Base-by-base conservation (phyloP, 495 filamentous ascomycete species). In the Penicillium cinerascens region DNA sequence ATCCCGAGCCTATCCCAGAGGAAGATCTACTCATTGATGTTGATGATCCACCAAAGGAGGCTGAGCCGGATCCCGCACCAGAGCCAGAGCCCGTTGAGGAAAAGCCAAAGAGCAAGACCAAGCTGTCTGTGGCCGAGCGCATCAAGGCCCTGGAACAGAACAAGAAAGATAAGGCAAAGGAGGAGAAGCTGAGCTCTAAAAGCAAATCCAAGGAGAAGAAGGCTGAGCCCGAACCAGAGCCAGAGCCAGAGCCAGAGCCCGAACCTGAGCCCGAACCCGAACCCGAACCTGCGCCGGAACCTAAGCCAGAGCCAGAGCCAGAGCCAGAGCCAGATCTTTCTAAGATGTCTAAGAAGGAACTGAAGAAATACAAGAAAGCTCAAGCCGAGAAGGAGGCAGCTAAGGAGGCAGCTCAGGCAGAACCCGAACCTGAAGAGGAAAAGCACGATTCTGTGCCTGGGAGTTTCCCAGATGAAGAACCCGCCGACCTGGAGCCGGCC, bases 321-420 rank as follows among this genome's bases (percentile, higher is more conserved):
- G 42, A 52, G 9, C 47, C 58, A 17, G 45, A 54, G 6, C 29
- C 54, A 15, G 51, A 69, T 45, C 44, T 61, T 40, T 59, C 59
- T 1, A 58, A 41, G 58, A 63, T 21, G 55, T 58, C 9, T 0
- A 66, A 65, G 21, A 27, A 44, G 15, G 42, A 13, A 11, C 60
- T 63, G 18, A 60, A 62, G 21, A 61, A 63, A 16, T 54, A 56
- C 9, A 72, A 74, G 39, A 74, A 73, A 42, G 53, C 61, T 2
- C 39, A 57, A 40, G 56, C 59, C 8, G 41, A 60, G 37, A 39
- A 39, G n/a, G 40, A 54, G 0, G 58, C 54, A n/a, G 60, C 60
- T 4, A 59, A 52, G 10, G 62, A 66, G 15, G 66, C 54, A 0
- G 64, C 95, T 2, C 89, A 92, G 35, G 78, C 82, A 22, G 59